Evolutionary conservation across 352 stramenopile species (phyloP).

Genomic region (Phytophthora capsici): DNA sequence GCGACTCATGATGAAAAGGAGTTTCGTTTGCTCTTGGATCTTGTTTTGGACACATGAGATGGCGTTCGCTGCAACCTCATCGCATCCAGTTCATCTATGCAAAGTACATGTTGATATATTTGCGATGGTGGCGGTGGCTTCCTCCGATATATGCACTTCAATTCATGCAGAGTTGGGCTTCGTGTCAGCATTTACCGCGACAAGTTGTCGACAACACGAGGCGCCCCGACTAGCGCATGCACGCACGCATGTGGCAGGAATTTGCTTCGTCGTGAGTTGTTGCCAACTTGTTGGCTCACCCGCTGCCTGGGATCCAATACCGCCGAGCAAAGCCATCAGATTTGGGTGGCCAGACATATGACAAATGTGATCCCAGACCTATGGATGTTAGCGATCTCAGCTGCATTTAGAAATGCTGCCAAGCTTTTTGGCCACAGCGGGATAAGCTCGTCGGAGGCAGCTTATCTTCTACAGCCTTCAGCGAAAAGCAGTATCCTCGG

Average conservation of each 20-base stretch:
- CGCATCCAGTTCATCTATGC: not conserved
- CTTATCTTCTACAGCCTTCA: conserved; percentile 1
- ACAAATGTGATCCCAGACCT: conserved; percentile 21
- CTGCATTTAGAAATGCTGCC: not conserved
- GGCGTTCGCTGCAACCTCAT: not conserved
- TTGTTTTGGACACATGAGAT: not conserved
- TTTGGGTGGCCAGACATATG: conserved; percentile 25
- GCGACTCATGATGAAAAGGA: conserved; percentile 17
- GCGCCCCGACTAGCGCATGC: conserved; percentile 27
- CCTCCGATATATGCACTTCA: too few relatives aligned
- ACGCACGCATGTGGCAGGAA: conserved; percentile 29
- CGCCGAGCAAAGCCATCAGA: conserved; percentile 8
- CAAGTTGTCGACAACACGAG: conserved; percentile 22
- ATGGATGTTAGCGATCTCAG: conserved; percentile 2
- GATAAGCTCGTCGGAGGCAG: not conserved
- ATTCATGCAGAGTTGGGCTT: not conserved
- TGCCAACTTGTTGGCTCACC: not conserved
- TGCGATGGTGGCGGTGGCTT: too few relatives aligned
- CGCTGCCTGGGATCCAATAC: conserved; percentile 6
- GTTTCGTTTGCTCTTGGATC: conserved; percentile 16
- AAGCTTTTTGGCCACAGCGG: too few relatives aligned
- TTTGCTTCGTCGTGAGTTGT: not conserved
- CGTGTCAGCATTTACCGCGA: conserved; percentile 2
- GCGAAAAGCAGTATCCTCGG: not conserved
- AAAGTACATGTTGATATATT: too few relatives aligned